A percentile compares a stretch with the other conserved stretches of the same genome.
Evolutionary conservation across 139 green algal genomes (phyloP).

Genomic region (Coelastrella sp.): DNA sequence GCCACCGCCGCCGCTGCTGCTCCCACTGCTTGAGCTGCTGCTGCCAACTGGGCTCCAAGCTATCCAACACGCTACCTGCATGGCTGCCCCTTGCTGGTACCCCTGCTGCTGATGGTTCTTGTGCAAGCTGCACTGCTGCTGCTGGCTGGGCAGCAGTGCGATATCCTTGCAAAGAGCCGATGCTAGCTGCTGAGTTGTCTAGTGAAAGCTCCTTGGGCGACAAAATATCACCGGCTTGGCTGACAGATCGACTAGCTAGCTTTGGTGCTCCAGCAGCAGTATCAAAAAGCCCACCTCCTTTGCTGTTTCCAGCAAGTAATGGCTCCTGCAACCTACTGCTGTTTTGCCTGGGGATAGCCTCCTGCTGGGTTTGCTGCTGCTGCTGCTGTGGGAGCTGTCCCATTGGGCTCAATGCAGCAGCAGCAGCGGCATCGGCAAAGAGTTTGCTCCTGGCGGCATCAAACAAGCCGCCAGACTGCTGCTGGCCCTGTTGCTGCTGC

Average conservation of each 20-base stretch:
- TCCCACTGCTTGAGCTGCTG: slow-evolving; percentile 29
- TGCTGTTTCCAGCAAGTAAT: neutral
- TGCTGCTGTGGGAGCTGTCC: neutral
- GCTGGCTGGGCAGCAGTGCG: neutral
- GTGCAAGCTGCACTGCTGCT: too few relatives aligned
- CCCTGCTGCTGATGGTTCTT: too few relatives aligned
- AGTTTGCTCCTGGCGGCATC: neutral
- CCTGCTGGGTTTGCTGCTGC: neutral
- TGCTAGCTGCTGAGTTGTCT: too few relatives aligned
- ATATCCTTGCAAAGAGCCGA: too few relatives aligned
- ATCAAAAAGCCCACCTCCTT: neutral
- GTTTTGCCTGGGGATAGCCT: too few relatives aligned
- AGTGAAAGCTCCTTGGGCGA: too few relatives aligned
- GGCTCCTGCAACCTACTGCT: too few relatives aligned
- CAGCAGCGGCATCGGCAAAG: neutral
- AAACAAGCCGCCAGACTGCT: neutral
- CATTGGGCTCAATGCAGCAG: neutral
- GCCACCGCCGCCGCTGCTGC: neutral
- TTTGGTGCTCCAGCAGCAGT: too few relatives aligned
- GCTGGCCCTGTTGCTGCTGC: neutral
- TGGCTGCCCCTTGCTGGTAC: too few relatives aligned
- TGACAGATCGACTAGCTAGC: too few relatives aligned
- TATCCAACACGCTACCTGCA: too few relatives aligned
- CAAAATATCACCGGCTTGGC: too few relatives aligned
- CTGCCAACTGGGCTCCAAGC: neutral